phyloP scores from a whole-genome alignment of 2,329 filamentous ascomycete species.

The Calonectria fujianensis region DNA sequence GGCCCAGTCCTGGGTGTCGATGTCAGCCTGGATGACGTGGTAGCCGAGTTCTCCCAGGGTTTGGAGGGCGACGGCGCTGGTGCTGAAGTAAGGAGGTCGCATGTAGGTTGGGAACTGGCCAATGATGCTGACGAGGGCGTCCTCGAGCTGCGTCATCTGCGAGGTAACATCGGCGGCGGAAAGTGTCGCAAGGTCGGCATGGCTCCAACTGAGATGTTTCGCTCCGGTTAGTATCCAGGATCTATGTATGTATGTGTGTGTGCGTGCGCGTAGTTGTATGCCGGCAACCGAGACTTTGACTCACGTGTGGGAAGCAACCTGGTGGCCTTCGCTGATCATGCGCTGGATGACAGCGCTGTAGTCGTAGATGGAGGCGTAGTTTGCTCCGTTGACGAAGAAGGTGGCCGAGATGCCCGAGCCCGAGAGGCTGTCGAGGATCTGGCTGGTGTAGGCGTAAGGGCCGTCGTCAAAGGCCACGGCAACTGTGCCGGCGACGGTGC shows the following conservation, averaged over 20 bases:
- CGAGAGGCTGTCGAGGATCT: constrained; percentile 16
- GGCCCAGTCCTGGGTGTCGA: constrained; percentile 74
- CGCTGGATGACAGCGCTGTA: constrained; percentile 55
- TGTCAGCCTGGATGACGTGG: constrained; percentile 71
- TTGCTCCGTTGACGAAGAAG: constrained; percentile 51
- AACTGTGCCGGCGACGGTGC: constrained; percentile 6
- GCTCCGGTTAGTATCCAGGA: not conserved
- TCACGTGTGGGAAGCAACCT: constrained; percentile 69
- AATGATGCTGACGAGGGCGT: constrained; percentile 58
- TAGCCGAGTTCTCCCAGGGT: constrained; percentile 65
- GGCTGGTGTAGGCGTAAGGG: constrained; percentile 22
- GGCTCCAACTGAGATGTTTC: constrained; percentile 57
- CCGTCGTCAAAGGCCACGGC: constrained; percentile 34
- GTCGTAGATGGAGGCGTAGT: constrained; percentile 51
- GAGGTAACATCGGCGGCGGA: constrained; percentile 49
- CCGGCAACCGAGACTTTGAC: constrained; percentile 6
- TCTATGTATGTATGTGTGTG: not conserved
- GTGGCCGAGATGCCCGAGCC: constrained; percentile 16
- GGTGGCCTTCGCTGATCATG: constrained; percentile 69
- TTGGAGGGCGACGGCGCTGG: constrained; percentile 55
- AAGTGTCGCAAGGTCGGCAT: constrained; percentile 60
- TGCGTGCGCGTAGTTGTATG: not conserved
- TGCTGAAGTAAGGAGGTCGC: constrained; percentile 62
- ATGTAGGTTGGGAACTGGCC: constrained; percentile 60
- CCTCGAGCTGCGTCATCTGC: constrained; percentile 62